Evolutionary conservation across 2,329 filamentous ascomycete genomes (phyloP).

Genomic region (Fusarium agapanthi): DNA sequence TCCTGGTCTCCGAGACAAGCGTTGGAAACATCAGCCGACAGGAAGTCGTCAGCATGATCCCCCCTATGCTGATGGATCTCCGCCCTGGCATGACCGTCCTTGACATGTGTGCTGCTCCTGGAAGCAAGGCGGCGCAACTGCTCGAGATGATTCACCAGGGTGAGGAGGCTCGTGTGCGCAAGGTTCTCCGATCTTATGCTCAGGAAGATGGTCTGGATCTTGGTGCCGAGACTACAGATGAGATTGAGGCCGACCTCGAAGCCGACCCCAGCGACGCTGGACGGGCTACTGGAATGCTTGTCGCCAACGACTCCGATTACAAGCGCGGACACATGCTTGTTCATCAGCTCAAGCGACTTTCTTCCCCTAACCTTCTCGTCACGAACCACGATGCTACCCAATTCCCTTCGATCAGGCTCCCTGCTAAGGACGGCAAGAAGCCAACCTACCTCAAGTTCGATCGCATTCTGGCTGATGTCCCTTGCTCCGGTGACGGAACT

Average conservation of each 20-base stretch:
- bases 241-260: constrained; percentile 61
- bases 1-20: constrained; percentile 94
- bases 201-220: constrained; percentile 67
- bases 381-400: constrained; percentile 98
- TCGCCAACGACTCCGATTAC: constrained; percentile 97
- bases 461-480: constrained; percentile 93
- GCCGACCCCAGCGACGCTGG: constrained; percentile 77
- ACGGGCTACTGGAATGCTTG: constrained; percentile 86
- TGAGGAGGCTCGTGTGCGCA: constrained; percentile 85
- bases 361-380: constrained; percentile 94
- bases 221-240: constrained; percentile 56
- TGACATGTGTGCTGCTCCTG: constrained; percentile 95
- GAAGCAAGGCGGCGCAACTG: constrained; percentile 95
- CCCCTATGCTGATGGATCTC: constrained; percentile 90
- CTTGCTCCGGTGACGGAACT: constrained; percentile 95
- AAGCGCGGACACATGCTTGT: constrained; percentile 97
- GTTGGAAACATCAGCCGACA: constrained; percentile 98
- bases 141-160: constrained; percentile 93
- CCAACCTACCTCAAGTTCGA: constrained; percentile 93
- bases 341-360: constrained; percentile 96
- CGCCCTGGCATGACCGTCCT: constrained; percentile 91
- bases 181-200: constrained; percentile 72
- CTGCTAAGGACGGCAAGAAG: constrained; percentile 62
- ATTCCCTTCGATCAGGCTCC: constrained; percentile 92
- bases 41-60: constrained; percentile 99